Evolutionary conservation across 1,284 basidiomycete species (phyloP).

Genomic region (Puccinia brachypodii): DNA sequence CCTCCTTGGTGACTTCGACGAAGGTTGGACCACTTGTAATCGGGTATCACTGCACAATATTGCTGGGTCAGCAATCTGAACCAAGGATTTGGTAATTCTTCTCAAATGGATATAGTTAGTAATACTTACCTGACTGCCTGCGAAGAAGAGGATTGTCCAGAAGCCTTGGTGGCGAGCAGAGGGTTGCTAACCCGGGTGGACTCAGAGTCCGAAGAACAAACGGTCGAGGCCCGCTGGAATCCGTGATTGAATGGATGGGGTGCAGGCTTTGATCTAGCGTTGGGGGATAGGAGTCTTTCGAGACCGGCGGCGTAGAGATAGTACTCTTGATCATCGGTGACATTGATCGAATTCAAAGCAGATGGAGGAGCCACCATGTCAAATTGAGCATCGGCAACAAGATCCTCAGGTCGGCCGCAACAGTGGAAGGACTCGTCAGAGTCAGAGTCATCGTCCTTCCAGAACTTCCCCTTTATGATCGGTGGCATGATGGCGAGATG

Average conservation of each 20-base stretch:
- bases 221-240: neutral
- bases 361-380: neutral
- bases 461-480: slow-evolving; percentile 1
- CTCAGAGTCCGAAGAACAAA: neutral
- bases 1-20: neutral
- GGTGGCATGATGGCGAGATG: too few relatives aligned
- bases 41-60: neutral
- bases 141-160: neutral
- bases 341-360: neutral
- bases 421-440: slow-evolving; percentile 29
- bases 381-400: neutral
- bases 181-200: slow-evolving; percentile 4
- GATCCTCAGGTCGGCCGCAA: slow-evolving; percentile 20
- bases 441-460: slow-evolving; percentile 15
- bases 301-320: slow-evolving; percentile 16
- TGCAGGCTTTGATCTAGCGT: neutral
- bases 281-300: neutral
- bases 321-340: slow-evolving; percentile 10
- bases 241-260: neutral
- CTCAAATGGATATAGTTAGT: neutral
- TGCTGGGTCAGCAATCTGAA: neutral
- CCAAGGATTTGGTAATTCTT: neutral
- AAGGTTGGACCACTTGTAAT: neutral
- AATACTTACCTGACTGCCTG: neutral
- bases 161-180: neutral